phyloP scores from a whole-genome alignment of 2,329 filamentous ascomycete species.

The Ophiostoma sp. region DNA sequence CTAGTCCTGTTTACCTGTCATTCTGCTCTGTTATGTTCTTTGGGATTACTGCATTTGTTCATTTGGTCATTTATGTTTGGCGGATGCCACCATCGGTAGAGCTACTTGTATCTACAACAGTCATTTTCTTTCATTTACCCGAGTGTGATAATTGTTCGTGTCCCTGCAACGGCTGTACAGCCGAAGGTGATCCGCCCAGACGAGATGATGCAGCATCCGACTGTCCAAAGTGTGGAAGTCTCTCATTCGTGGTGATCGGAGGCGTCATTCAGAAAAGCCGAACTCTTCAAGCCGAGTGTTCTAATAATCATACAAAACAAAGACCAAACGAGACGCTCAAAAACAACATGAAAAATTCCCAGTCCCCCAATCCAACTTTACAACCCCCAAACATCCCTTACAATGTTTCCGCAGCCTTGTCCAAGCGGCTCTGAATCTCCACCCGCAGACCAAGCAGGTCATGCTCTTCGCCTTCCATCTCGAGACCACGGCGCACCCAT shows the following conservation, averaged over 20 bases:
- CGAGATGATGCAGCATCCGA: background rate
- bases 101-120: background rate
- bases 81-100: background rate
- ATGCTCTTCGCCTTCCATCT: slow-evolving; percentile 74
- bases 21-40: background rate
- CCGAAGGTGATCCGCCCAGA: background rate
- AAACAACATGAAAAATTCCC: background rate
- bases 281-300: background rate
- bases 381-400: background rate
- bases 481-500: slow-evolving; percentile 75
- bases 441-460: slow-evolving; percentile 64
- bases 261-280: background rate
- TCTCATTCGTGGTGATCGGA: background rate
- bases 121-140: background rate
- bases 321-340: background rate
- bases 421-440: slow-evolving; percentile 55
- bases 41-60: slow-evolving; percentile 1
- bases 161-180: background rate
- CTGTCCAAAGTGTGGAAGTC: background rate
- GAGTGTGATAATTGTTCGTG: background rate
- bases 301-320: background rate
- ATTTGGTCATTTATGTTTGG: background rate
- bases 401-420: slow-evolving; percentile 20
- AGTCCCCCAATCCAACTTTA: background rate
- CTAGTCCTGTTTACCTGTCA: background rate